Base-by-base conservation (phyloP, 2,329 filamentous ascomycete genomes). In the Rhynchosporium secalis region DNA sequence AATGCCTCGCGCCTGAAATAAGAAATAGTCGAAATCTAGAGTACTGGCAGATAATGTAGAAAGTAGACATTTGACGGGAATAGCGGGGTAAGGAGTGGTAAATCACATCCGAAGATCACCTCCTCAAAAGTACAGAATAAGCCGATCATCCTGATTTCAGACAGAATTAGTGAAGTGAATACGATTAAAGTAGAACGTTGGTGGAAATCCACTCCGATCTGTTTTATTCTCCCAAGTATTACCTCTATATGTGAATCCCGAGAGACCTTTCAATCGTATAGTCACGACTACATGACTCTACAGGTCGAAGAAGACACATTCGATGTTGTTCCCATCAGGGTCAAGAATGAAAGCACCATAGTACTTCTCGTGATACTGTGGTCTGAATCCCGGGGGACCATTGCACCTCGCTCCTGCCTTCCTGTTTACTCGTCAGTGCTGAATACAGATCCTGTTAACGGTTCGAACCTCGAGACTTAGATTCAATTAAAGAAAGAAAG, bases 351-450 rank as follows among this genome's bases (percentile, higher is more conserved):
- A 58, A 46, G 55, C 55, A 28, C 20, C 55, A n/a, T 58, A 58
- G 55, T 58, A 58, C 55, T 58, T 58, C 43, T 58, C 55, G 13
- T 58, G 55, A n/a, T 58, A 58, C 43, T 26, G 13, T 7, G 55
- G 43, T 58, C 55, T 33, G 31, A 58, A 58, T 15, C 55, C 55
- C 2, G 55, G 55, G 12, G 55, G 55, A 12, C 55, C 55, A 40
- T 58, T 58, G 43, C 55, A 58, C 31, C 48, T 58, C 4, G 41
- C 55, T 38, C 55, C 55, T 38, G 31, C 55, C n/a, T 46, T 48
- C 15, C 55, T 58, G 31, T 47, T 31, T 56, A 13, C 36, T 13
- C 4, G 15, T 54, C 33, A 41, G n/a, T 31, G 26, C 48, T 9
- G n/a, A 2, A 3, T 4, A 36, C 9, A 2, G 10, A 7, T 43